Percentiles rank a stretch among this genome's conserved stretches.
Evolutionary conservation across 148 eudicot genomes (phyloP).

Genomic region (Spergularia bocconei): DNA sequence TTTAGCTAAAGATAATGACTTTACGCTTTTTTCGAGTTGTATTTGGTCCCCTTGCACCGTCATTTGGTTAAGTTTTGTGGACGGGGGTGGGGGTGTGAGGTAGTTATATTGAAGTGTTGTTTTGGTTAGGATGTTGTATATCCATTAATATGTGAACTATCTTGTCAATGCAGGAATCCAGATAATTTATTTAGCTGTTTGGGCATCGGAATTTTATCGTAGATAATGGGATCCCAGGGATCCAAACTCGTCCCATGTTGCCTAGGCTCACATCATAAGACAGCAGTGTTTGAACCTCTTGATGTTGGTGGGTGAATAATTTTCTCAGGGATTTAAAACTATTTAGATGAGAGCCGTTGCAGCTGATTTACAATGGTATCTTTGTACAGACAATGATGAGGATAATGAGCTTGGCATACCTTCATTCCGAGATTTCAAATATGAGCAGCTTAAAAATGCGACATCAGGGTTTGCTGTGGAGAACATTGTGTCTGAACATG

Average conservation of each 20-base stretch:
- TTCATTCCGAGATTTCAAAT: slow-evolving; percentile 47
- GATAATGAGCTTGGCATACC: slow-evolving; percentile 36
- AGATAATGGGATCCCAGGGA: slow-evolving; percentile 54
- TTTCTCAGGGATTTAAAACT: not conserved
- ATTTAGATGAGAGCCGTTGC: not conserved
- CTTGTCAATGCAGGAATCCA: slow-evolving; percentile 9
- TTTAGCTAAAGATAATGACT: not conserved
- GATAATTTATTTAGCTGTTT: slow-evolving; percentile 3
- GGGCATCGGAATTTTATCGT: slow-evolving; percentile 14
- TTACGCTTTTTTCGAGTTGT: too few relatives aligned
- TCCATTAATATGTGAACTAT: not conserved
- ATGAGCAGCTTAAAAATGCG: slow-evolving; percentile 64
- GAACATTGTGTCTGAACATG: slow-evolving; percentile 69
- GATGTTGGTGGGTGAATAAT: slow-evolving; percentile 37
- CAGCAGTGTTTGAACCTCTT: slow-evolving; percentile 45
- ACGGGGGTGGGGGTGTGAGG: not conserved
- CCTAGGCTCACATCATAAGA: slow-evolving; percentile 42
- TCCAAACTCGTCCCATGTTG: slow-evolving; percentile 62
- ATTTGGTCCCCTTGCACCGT: not conserved
- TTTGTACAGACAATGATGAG: slow-evolving; percentile 36
- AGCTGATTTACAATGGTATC: slow-evolving; percentile 15
- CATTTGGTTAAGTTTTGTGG: not conserved
- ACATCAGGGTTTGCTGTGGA: slow-evolving; percentile 65
- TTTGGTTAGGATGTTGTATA: not conserved
- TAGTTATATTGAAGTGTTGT: not conserved